Base-by-base conservation (phyloP, 306 rosid genomes). In the Canavalia gladiata region DNA sequence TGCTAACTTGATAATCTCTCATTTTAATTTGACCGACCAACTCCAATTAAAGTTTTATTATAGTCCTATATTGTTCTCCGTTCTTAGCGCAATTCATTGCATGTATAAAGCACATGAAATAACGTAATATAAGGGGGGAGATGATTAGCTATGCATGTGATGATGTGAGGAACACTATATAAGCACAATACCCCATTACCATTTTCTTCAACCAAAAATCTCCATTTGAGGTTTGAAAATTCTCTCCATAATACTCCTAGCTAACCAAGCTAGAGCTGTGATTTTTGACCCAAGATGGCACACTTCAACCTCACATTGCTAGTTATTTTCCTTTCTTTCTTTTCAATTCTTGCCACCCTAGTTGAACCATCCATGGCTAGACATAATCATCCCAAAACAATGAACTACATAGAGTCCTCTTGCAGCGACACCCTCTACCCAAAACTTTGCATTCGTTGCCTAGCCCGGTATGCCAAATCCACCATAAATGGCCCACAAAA, bases 351-450 rank as follows among this genome's bases (percentile, higher is more conserved):
- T 5, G 50, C 73, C 39, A 43, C 73, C 67, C 45, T 7, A 1
- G 82, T 46, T 1, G 85, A 82, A 31, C 58, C 90, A 7, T 11
- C 90, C 1, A 8, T 77, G 30, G 41, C 72, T 0, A 37, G 43
- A 9, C 83, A 69, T 0, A 33, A 25, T 2, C 11, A 72, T 5
- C 47, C 91, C 1, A 46, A 65, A 60, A 37, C 84, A 13, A 64
- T 49, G 33, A 66, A 80, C 34, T 86, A 77, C 74, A 79, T 92
- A 12, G 58, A 86, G 41, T 60, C 88, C 0, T 78, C 94, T 29
- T 92, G 97, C 83, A 78, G 34, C 0, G 67, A 43, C 69, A 90
- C 94, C 4, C 87, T 50, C 4, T 90, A 87, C 74, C 87, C 82
- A 0, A 30, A 75, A 4, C 82, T 87, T 0, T 92, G 97, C 51